Percentiles rank a stretch among this genome's conserved stretches.
These are phyloP conservation scores for Colletotrichum australisinense DNA, from an alignment of 2,329 filamentous ascomycete species.

Conservation along the genomic window DNA sequence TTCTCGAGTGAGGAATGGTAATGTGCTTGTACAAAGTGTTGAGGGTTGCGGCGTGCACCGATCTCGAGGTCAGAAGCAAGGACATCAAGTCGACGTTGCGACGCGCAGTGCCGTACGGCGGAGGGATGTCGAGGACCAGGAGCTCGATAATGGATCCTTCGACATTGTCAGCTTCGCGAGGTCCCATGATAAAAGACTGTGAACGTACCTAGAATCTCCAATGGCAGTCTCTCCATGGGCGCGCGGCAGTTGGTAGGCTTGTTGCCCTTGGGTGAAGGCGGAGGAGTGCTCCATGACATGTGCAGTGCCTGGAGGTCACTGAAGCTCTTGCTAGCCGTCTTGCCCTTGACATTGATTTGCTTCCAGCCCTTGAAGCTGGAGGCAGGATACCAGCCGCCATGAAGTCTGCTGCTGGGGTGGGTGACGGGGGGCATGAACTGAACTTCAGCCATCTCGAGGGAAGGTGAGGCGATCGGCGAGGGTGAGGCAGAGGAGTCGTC, in stretches of 20 bases:
- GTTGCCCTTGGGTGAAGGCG: conserved; percentile 43
- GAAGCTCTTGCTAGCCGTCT: conserved; percentile 70
- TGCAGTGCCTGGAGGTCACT: conserved; percentile 68
- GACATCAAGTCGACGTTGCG: conserved; percentile 84
- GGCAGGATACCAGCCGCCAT: conserved; percentile 69
- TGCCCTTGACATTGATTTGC: conserved; percentile 69
- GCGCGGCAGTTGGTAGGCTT: conserved; percentile 60
- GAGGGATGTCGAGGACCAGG: conserved; percentile 78
- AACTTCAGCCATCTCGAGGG: conserved; percentile 50
- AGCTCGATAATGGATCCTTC: conserved; percentile 80
- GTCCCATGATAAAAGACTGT: conserved; percentile 26
- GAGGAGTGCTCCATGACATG: conserved; percentile 63
- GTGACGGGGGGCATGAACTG: conserved; percentile 65
- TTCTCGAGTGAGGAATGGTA: conserved; percentile 84
- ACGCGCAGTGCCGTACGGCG: conserved; percentile 77
- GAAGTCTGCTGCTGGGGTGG: conserved; percentile 65
- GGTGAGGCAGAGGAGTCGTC: conserved; percentile 61
- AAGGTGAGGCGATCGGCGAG: conserved; percentile 39
- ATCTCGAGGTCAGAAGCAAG: conserved; percentile 79
- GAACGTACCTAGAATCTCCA: conserved; percentile 76
- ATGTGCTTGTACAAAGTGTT: conserved; percentile 82
- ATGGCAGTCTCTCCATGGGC: conserved; percentile 74
- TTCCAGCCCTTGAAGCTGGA: conserved; percentile 73
- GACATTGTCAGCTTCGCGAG: conserved; percentile 20
- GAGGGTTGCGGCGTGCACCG: conserved; percentile 78